Conservation (phyloP, 108 stramenopile species). For the Conticribra weissflogii region DNA sequence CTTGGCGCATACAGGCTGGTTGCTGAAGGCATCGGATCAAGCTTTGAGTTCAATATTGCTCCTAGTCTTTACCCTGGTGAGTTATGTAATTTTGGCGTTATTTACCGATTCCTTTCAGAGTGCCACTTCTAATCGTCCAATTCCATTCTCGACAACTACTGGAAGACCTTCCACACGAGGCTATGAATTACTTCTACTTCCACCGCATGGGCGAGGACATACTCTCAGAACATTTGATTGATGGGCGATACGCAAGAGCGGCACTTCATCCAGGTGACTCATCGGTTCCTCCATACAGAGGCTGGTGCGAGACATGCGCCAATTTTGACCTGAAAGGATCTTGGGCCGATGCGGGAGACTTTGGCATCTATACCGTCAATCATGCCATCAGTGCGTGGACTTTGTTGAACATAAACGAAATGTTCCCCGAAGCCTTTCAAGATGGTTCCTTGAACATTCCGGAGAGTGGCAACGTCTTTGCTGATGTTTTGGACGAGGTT, state of each 20-base stretch:
- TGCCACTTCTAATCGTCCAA: too few species aligned
- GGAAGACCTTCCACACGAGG: conserved; percentile 34
- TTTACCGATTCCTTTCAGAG: too few species aligned
- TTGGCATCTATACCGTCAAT: conserved; percentile 30
- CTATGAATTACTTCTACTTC: conserved; percentile 45
- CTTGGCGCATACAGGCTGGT: conserved; percentile 29
- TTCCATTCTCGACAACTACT: too few species aligned
- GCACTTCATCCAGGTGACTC: conserved; percentile 27
- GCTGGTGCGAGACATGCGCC: conserved; percentile 27
- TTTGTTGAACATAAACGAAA: conserved; percentile 22
- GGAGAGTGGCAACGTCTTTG: conserved; percentile 30
- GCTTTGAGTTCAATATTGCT: conserved; percentile 19
- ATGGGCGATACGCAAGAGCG: conserved; percentile 25
- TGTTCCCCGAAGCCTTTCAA: conserved; percentile 28
- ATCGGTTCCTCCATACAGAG: conserved; percentile 16
- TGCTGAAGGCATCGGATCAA: conserved; percentile 21
- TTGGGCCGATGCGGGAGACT: conserved; percentile 38
- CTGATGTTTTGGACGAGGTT: conserved; percentile 36
- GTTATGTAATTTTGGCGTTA: too few species aligned
- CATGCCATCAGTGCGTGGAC: conserved; percentile 34
- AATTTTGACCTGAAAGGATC: conserved; percentile 27
- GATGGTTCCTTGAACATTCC: conserved; percentile 21
- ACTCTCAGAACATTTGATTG: conserved; percentile 20
- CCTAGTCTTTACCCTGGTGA: conserved; percentile 29
- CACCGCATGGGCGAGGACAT: conserved; percentile 36